Base-by-base conservation (phyloP, 164 flowering plant genomes). In the Amborella trichopoda region DNA sequence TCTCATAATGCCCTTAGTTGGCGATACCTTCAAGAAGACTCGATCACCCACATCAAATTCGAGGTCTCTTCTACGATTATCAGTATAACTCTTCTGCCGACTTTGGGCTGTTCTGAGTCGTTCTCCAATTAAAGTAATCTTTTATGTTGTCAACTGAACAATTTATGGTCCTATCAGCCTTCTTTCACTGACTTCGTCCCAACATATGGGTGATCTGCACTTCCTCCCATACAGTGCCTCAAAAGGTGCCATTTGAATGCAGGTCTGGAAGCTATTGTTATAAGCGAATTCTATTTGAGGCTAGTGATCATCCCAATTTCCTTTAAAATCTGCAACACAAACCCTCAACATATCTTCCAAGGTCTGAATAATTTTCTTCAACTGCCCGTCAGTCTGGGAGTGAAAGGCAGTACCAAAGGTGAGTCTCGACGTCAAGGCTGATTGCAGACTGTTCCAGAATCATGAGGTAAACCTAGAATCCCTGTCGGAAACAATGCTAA, bases 101-200 rank as follows among this genome's bases (percentile, higher is more conserved):
- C 6, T 17, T 23, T 43, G 19, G 6, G 28, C 28, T 22, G 46
- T n/a, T 30, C 11, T 8, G 9, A 22, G 13, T 20, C 28, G 8
- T 3, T 23, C n/a, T 2, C n/a, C 4, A n/a, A 45, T 45, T 10
- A 45, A 14, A 8, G 26, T 13, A 8, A 5, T 6, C 13, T 27
- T 26, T 3, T 45, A 6, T 0, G 20, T 1, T 6, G 19, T 26
- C 17, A 1, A 11, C 17, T 45, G 49, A 2, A 45, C 32, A 12
- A 45, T 16, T 21, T 26, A 4, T 6, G 27, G 34, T 3, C 34
- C 33, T 11, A n/a, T 5, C 2, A 45, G 2, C 20, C 11, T 27
- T 17, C 33, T 13, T n/a, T 45, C 49, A 9, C 49, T 22, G 28
- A 45, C 34, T n/a, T 45, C 49, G 3, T 10, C 33, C 33, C 49